Evolutionary conservation across 2,329 filamentous ascomycete species (phyloP).

Genomic region (Elsinoe arachidis): DNA sequence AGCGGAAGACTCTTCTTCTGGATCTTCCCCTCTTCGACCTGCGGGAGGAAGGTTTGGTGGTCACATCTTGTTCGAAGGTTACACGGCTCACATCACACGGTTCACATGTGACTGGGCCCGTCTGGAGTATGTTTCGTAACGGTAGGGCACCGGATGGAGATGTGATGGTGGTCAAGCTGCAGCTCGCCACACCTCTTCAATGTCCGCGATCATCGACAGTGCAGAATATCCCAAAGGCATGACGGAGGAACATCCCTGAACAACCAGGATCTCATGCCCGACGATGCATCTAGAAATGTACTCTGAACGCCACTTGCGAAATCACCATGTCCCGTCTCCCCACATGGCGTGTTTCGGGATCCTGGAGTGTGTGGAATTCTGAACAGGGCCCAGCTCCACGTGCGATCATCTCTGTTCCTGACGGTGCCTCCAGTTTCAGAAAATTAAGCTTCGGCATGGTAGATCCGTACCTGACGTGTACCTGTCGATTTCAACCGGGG

Average conservation of each 20-base stretch:
- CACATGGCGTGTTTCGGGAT: conserved; percentile 3
- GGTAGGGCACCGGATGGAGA: no score
- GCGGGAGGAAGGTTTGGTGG: neutral
- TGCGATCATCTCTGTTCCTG: neutral
- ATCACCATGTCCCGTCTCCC: neutral
- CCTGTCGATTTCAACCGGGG: conserved; percentile 1
- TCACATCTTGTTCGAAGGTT: neutral
- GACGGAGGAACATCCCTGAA: neutral
- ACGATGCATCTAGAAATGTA: neutral
- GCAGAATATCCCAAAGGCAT: neutral
- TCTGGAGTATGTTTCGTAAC: neutral
- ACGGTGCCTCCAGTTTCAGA: neutral
- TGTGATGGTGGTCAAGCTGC: no score
- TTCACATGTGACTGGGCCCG: neutral
- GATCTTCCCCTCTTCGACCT: neutral
- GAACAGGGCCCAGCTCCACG: neutral
- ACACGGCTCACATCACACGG: neutral
- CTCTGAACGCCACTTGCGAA: conserved; percentile 6
- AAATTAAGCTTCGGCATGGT: neutral
- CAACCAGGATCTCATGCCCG: neutral
- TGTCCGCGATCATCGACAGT: no score
- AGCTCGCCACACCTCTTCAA: no score
- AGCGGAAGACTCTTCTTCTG: conserved; percentile 6
- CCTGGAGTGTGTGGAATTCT: neutral
- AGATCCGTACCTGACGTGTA: conserved; percentile 7